Evolutionary conservation across 2,329 filamentous ascomycete genomes (phyloP), one percentile per base, ranked within the genome.

Genomic region (Fusarium graminum): DNA sequence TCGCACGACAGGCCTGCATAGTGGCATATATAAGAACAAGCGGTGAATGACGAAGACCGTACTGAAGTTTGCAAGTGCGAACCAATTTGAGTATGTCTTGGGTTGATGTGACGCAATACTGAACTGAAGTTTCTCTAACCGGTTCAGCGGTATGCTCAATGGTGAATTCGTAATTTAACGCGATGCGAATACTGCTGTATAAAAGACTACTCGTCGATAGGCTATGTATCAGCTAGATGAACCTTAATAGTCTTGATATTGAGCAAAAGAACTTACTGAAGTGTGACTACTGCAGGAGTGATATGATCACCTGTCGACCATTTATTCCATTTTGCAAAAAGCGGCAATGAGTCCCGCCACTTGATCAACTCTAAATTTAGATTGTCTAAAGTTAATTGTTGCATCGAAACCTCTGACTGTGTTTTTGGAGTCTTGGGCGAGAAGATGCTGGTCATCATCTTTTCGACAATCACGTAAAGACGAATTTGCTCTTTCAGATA

Each of bases 401-500:
- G 52, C 2, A 22, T 52, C 2, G 28, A 56, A 3, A 56, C 19
- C 1, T 56, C 52, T 5, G 46, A 41, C 10, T 56, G 17, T 7
- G 52, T 56, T 29, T 38, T 25, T 12, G 46, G 45, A 1, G 14
- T 52, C n/a, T 38, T 7, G 4, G 52, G 46, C 52, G 46, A 56
- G 25, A 56, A 56, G 2, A 52, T n/a, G 4, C 36, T 43, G 7
- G 38, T 25, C 52, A 36, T 56, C 52, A 56, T 56, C 12, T 56
- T 52, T 38, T 56, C 52, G 0, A 56, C 46, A 12, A 52, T 43
- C 38, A 14, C 38, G 12, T 52, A 52, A 3, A 56, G 34, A 2
- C 52, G 52, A n/a, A 56, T 56, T 4, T 52, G 46, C 8, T 56
- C 46, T 38, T 56, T 52, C 2, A 52, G 52, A 22, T 42, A 56